Conservation (phyloP, 352 stramenopile species). For the Phytophthora chlamydospora region DNA sequence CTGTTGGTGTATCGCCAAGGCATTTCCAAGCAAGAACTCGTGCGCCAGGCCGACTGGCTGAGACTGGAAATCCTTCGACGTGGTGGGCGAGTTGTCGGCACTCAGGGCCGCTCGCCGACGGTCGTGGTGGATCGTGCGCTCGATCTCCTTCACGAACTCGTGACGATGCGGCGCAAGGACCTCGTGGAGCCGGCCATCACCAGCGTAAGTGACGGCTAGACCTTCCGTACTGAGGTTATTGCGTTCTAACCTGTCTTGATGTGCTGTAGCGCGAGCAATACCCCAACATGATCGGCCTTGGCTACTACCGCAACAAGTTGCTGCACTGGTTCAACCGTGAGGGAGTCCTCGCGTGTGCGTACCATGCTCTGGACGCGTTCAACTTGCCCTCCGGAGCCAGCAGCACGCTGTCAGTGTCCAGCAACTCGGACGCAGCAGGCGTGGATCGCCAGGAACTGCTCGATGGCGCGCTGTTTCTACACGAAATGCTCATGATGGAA, state of each 20-base stretch:
- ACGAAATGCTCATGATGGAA: slow-evolving; percentile 81
- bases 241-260: slow-evolving; percentile 23
- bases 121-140: slow-evolving; percentile 73
- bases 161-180: slow-evolving; percentile 75
- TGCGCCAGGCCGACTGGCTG: slow-evolving; percentile 79
- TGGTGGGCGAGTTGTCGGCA: slow-evolving; percentile 72
- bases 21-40: slow-evolving; percentile 72
- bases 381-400: slow-evolving; percentile 29
- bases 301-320: slow-evolving; percentile 90
- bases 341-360: slow-evolving; percentile 78
- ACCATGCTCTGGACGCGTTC: slow-evolving; percentile 65
- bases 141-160: slow-evolving; percentile 69
- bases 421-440: slow-evolving; percentile 25
- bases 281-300: slow-evolving; percentile 86
- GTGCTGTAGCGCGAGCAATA: slow-evolving; percentile 72
- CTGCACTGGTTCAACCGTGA: slow-evolving; percentile 88
- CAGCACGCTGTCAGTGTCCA: slow-evolving; percentile 14
- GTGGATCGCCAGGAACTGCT: slow-evolving; percentile 62
- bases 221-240: neutral
- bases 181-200: slow-evolving; percentile 81
- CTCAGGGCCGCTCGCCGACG: slow-evolving; percentile 69
- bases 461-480: slow-evolving; percentile 67
- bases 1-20: slow-evolving; percentile 82
- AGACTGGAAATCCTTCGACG: slow-evolving; percentile 71
- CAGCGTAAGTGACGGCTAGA: slow-evolving; percentile 45